Percentiles rank a stretch among this genome's conserved stretches.
Evolutionary conservation across 148 eudicot species (phyloP).

Genomic region (Diospyros lotus): DNA sequence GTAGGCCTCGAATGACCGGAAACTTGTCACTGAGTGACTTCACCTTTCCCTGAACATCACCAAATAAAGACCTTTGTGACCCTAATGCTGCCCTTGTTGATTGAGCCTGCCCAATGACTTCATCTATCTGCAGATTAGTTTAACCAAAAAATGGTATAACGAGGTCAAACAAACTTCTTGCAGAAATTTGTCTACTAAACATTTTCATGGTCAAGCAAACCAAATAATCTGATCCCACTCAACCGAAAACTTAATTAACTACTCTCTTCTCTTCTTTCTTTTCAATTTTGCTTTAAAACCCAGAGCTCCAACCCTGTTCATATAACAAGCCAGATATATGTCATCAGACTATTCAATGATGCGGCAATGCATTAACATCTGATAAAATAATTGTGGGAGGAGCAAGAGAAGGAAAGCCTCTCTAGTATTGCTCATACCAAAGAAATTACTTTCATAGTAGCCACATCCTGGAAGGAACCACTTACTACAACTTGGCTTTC

Average conservation of each 20-base stretch:
- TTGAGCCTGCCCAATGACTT: slow-evolving; percentile 91
- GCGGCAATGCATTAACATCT: no score
- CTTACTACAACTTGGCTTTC: neutral
- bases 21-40: slow-evolving; percentile 84
- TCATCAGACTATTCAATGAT: no score
- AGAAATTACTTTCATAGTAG: neutral
- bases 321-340: no score
- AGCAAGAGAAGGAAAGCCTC: no score
- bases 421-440: neutral
- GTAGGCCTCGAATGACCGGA: slow-evolving; percentile 83
- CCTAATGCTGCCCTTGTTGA: slow-evolving; percentile 81
- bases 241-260: no score
- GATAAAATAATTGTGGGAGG: no score
- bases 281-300: no score
- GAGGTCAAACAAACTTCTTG: neutral
- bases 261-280: no score
- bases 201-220: neutral
- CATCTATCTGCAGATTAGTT: slow-evolving; percentile 63
- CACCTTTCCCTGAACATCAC: slow-evolving; percentile 89
- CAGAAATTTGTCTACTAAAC: neutral
- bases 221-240: neutral
- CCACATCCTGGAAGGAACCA: neutral
- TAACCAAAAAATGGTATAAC: neutral
- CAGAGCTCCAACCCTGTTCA: no score
- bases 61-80: slow-evolving; percentile 82